Evolutionary conservation across 108 stramenopile species (phyloP).

Genomic region (Nitzschia sp.): DNA sequence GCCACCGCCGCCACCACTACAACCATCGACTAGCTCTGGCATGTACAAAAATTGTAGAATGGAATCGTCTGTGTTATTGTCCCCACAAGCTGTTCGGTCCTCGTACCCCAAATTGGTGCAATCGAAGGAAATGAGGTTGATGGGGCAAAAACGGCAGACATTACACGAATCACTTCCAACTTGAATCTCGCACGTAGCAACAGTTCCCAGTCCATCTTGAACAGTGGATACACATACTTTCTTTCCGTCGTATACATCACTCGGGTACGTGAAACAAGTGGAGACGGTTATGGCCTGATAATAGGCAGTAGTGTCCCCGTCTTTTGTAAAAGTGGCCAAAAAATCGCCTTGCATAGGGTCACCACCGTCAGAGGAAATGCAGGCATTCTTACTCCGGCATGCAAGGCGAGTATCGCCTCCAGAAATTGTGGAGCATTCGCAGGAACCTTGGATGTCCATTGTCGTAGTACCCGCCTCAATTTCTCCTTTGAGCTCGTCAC

Average conservation of each 20-base stretch:
- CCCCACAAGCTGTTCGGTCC: conserved; percentile 11
- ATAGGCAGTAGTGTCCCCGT: background rate
- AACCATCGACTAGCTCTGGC: background rate
- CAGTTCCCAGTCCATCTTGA: conserved; percentile 6
- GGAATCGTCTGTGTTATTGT: conserved; percentile 6
- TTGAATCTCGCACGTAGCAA: conserved; percentile 1
- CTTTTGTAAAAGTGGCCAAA: background rate
- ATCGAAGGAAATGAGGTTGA: conserved; percentile 6
- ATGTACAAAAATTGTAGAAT: conserved; percentile 10
- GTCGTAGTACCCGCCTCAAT: conserved; percentile 1
- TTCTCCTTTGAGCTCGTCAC: background rate
- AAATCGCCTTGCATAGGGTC: conserved; percentile 4
- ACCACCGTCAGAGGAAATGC: conserved; percentile 1
- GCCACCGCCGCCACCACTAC: background rate
- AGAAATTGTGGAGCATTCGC: background rate
- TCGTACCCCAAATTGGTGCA: conserved; percentile 17
- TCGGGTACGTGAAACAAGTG: conserved; percentile 7
- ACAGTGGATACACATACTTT: conserved; percentile 5
- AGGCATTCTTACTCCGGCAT: background rate
- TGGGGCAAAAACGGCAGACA: conserved; percentile 10
- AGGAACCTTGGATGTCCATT: conserved; percentile 5
- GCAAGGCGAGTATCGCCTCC: background rate
- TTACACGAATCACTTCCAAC: conserved; percentile 8
- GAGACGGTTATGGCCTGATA: background rate
- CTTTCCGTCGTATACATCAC: conserved; percentile 3